Percentiles rank a stretch among this genome's conserved stretches.
Evolutionary conservation across 2,329 filamentous ascomycete species (phyloP).

Genomic region (Didymella segeticola): DNA sequence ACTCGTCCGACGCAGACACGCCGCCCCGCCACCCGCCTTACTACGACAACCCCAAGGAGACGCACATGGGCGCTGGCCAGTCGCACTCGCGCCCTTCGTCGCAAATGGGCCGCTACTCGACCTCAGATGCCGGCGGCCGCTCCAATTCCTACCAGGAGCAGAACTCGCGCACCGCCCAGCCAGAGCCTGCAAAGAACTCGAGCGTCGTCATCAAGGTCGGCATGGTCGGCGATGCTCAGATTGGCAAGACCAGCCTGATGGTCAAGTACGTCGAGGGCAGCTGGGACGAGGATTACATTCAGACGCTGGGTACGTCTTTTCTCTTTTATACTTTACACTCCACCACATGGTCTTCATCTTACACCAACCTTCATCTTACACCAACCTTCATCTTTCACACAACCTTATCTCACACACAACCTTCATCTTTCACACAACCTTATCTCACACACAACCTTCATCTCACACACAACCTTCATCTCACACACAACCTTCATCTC

Average conservation of each 20-base stretch:
- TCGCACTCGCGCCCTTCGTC: slow-evolving; percentile 57
- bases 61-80: slow-evolving; percentile 46
- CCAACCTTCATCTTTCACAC: too few relatives aligned
- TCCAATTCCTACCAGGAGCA: slow-evolving; percentile 56
- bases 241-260: slow-evolving; percentile 99
- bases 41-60: slow-evolving; percentile 42
- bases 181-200: slow-evolving; percentile 56
- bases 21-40: slow-evolving; percentile 47
- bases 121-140: slow-evolving; percentile 51
- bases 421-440: too few relatives aligned
- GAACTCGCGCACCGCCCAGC: slow-evolving; percentile 52
- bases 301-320: slow-evolving; percentile 77
- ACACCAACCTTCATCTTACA: too few relatives aligned
- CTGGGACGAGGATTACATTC: slow-evolving; percentile 99
- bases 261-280: slow-evolving; percentile 99
- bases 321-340: too few relatives aligned
- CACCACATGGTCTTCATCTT: too few relatives aligned
- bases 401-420: too few relatives aligned
- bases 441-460: too few relatives aligned
- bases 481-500: too few relatives aligned
- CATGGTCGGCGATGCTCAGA: slow-evolving; percentile 99
- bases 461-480: too few relatives aligned
- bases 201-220: slow-evolving; percentile 98
- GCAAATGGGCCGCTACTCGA: slow-evolving; percentile 56
- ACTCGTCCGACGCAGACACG: slow-evolving; percentile 57